Evolutionary conservation across 345 rosid species (phyloP).

Genomic region (Firmiana major): DNA sequence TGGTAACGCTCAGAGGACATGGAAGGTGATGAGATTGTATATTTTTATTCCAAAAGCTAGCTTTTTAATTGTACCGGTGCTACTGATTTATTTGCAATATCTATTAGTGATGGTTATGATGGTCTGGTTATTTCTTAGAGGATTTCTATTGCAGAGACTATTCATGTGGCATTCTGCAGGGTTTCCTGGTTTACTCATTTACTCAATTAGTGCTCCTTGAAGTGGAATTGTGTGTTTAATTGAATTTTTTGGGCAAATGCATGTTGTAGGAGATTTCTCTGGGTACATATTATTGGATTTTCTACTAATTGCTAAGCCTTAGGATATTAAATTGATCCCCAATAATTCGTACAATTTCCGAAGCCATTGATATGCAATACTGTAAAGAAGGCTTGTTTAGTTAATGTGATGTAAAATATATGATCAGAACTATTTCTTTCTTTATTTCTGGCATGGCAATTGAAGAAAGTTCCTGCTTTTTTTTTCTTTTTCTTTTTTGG

Average conservation of each 20-base stretch:
- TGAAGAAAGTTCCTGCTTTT: neutral
- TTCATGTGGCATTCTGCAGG: neutral
- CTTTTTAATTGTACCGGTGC: constrained; percentile 12
- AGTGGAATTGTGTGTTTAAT: constrained; percentile 12
- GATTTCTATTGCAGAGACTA: neutral
- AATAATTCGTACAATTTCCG: neutral
- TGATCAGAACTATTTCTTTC: neutral
- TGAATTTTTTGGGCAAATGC: neutral
- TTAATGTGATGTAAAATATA: neutral
- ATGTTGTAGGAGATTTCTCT: neutral
- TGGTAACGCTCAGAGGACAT: constrained; percentile 36
- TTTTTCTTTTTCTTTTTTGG: neutral
- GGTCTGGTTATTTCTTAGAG: neutral
- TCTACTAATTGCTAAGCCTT: neutral
- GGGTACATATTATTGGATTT: neutral
- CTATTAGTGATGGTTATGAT: neutral
- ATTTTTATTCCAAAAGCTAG: constrained; percentile 16
- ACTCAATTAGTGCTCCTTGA: neutral
- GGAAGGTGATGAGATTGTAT: constrained; percentile 30
- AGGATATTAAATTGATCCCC: neutral
- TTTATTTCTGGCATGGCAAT: neutral
- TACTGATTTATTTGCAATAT: constrained; percentile 12
- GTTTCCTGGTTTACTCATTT: neutral
- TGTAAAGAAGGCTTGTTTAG: neutral
- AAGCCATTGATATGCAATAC: neutral